phyloP scores from a whole-genome alignment of 805 yeast genomes.

The Komagataella ulmi region DNA sequence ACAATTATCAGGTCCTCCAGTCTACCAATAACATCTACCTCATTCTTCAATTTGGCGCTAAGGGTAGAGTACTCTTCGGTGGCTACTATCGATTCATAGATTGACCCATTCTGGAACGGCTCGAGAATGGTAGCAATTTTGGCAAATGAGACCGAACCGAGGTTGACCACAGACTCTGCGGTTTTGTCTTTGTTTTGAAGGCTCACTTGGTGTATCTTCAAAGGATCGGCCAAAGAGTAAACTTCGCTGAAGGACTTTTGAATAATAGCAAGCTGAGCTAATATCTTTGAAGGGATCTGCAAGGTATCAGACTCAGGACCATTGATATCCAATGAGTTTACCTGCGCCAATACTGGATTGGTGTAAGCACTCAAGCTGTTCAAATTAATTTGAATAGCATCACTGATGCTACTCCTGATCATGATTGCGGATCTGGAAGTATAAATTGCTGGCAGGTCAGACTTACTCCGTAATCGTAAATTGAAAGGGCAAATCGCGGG shows the following conservation, averaged over 20 bases:
- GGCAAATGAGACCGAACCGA: neutral
- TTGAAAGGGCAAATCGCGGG: neutral
- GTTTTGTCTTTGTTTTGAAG: neutral
- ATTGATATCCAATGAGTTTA: neutral
- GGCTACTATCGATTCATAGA: neutral
- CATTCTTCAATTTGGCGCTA: neutral
- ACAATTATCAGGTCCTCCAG: constrained; percentile 11
- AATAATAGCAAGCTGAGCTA: neutral
- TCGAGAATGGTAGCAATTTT: neutral
- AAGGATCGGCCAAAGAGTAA: neutral
- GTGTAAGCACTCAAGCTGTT: neutral
- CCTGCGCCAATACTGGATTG: neutral
- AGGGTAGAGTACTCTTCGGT: neutral
- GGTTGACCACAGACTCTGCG: neutral
- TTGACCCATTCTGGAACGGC: neutral
- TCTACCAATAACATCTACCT: constrained; percentile 2
- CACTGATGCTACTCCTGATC: constrained; percentile 1
- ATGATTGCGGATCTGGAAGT: neutral
- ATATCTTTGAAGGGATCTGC: neutral
- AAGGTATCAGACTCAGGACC: neutral
- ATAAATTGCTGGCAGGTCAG: neutral
- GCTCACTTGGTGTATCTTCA: neutral
- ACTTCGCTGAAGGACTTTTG: neutral
- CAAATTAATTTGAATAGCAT: neutral
- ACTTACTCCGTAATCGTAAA: neutral